These are phyloP conservation scores for Kokia cookei DNA, from an alignment of 441 rosid species.

Conservation along the genomic window DNA sequence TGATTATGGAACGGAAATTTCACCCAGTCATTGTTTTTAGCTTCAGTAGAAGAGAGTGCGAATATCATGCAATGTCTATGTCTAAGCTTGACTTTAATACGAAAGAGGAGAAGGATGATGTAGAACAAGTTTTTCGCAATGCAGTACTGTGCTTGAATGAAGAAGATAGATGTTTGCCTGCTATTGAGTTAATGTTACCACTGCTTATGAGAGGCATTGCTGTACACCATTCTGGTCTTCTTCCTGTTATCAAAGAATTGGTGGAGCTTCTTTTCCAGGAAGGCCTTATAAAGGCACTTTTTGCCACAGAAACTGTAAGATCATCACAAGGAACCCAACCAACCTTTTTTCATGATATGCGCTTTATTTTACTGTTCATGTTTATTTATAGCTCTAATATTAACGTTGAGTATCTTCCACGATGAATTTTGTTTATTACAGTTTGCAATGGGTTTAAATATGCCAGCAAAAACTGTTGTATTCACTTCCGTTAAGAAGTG, in stretches of 20 bases:
- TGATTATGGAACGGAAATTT: conserved; percentile 93
- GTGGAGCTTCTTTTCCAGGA: conserved; percentile 99
- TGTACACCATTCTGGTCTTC: conserved; percentile 98
- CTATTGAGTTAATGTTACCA: conserved; percentile 94
- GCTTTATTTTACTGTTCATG: background rate
- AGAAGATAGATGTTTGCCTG: conserved; percentile 93
- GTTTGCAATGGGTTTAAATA: conserved; percentile 99
- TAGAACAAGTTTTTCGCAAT: conserved; percentile 75
- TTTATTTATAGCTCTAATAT: background rate
- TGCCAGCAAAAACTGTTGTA: conserved; percentile 99
- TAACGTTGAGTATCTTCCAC: conserved; percentile 9
- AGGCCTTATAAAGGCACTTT: conserved; percentile 97
- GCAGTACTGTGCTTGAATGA: conserved; percentile 87
- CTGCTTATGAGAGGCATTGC: conserved; percentile 96
- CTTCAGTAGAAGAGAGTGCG: conserved; percentile 98
- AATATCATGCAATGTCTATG: conserved; percentile 98
- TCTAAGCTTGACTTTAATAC: conserved; percentile 96
- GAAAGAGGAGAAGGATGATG: conserved; percentile 70
- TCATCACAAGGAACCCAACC: conserved; percentile 12
- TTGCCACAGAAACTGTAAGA: conserved; percentile 98
- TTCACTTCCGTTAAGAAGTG: conserved; percentile 93
- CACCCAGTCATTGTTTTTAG: conserved; percentile 97
- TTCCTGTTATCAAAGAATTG: conserved; percentile 95
- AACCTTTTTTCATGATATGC: conserved; percentile 9
- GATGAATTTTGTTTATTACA: conserved; percentile 26